These are phyloP conservation scores for Mucor sp. DNA, from an alignment of 371 early-diverging fungal species.

Conservation along the genomic window DNA sequence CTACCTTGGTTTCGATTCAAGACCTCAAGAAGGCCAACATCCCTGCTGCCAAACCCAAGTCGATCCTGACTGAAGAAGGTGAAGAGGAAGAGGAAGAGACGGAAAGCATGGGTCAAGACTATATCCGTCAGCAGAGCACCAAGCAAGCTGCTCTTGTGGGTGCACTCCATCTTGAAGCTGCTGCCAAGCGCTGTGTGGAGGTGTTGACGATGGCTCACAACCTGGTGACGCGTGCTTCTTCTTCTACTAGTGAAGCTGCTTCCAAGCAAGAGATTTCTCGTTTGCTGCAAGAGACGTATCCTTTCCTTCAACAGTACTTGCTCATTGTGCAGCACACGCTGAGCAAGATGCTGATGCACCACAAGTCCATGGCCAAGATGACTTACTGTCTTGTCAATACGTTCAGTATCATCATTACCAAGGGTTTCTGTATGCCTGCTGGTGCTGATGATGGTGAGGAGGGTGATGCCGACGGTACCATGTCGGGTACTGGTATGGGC, in stretches of 20 bases:
- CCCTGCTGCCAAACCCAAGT: neutral
- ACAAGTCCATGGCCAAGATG: slow-evolving; percentile 71
- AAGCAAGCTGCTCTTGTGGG: slow-evolving; percentile 29
- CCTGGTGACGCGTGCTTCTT: slow-evolving; percentile 3
- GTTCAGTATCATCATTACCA: slow-evolving; percentile 72
- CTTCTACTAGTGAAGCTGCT: neutral
- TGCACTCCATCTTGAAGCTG: slow-evolving; percentile 46
- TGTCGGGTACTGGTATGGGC: slow-evolving; percentile 91
- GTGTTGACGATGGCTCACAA: slow-evolving; percentile 29
- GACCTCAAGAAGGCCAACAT: slow-evolving; percentile 41
- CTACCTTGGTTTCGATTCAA: slow-evolving; percentile 43
- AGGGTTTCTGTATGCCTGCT: slow-evolving; percentile 86
- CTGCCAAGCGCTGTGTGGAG: slow-evolving; percentile 39
- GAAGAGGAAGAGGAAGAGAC: slow-evolving; percentile 45
- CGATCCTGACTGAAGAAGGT: slow-evolving; percentile 6
- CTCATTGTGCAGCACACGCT: slow-evolving; percentile 63
- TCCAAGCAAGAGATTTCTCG: slow-evolving; percentile 19
- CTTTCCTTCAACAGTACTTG: slow-evolving; percentile 73
- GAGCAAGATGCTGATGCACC: slow-evolving; percentile 62
- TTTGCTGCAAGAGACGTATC: slow-evolving; percentile 53
- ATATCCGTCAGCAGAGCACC: slow-evolving; percentile 38
- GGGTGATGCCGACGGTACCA: slow-evolving; percentile 63
- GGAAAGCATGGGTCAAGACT: slow-evolving; percentile 59
- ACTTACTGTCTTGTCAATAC: slow-evolving; percentile 71
- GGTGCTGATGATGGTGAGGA: slow-evolving; percentile 67